Base-by-base conservation (phyloP, 2,329 filamentous ascomycete genomes). In the Leptographium wingfieldii region DNA sequence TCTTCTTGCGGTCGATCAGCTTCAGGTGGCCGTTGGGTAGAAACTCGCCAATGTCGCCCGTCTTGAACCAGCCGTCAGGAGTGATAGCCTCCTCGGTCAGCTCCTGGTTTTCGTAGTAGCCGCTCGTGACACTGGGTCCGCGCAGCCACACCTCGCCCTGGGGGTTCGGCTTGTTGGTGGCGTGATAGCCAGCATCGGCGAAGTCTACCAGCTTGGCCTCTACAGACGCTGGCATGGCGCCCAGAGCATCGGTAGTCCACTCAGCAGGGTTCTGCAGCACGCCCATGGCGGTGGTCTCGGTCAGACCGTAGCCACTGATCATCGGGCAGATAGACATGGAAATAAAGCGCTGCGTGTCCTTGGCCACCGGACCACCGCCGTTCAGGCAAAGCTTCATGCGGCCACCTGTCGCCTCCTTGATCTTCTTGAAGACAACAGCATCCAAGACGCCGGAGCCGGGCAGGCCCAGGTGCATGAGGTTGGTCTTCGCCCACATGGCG, bases 141-240 rank as follows among this genome's bases (percentile, higher is more conserved):
- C 89, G 87, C 67, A 95, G 91, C 87, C 87, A 92, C 69, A 95
- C 87, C 73, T 95, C 90, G 67, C 90, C 90, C 73, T 94, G 90
- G 1, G 88, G 84, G 65, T 80, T 76, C 25, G 90, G 89, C 64
- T 83, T 86, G 77, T 88, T 91, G 63, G 82, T 87, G 31, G 85
- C 77, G 56, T 79, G 83, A 75, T 95, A 95, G 48, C 90, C 89
- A 11, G 89, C 89, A 67, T 95, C 90, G 9, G 84, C 73, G 71
- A 90, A 94, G 70, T 95, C 90, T 62, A 95, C 89, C 12, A 95
- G 81, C 77, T 95, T 95, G 70, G 89, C 77, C 71, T 95, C 90
- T 61, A 92, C 77, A 12, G 78, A 86, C 4, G 81, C 84, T 11
- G 88, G 85, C 68, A 91, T 82, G 65, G 87, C 83, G 63, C 90